Percentiles rank a stretch among this genome's conserved stretches.
Evolutionary conservation across 192 early-diverging fungal species (phyloP).

Genomic region (Coemansia erecta): DNA sequence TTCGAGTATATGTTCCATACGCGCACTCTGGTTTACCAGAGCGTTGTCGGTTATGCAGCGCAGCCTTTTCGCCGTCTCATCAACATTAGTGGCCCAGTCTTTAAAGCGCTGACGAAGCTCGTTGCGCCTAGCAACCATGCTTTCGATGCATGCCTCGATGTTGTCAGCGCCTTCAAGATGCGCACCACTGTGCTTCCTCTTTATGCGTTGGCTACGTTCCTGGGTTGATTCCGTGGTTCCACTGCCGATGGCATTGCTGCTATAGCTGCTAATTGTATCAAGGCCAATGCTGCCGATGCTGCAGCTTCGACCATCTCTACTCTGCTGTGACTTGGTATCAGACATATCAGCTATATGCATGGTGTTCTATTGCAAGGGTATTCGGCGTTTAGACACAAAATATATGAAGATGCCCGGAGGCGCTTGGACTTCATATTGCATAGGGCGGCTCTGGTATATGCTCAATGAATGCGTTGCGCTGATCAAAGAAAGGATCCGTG

Average conservation of each 20-base stretch:
- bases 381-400: no score
- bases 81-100: conserved; percentile 33
- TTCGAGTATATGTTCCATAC: conserved; percentile 31
- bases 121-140: conserved; percentile 34
- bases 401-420: no score
- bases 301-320: not conserved
- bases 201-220: not conserved
- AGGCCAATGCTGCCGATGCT: conserved; percentile 7
- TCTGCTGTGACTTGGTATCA: not conserved
- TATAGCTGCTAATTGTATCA: conserved; percentile 8
- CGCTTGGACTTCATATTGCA: no score
- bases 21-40: conserved; percentile 44
- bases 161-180: conserved; percentile 1
- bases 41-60: conserved; percentile 39
- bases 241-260: not conserved
- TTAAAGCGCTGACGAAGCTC: conserved; percentile 47
- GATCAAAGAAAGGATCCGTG: no score
- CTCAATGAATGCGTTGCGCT: no score
- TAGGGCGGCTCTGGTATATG: no score
- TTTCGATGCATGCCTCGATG: conserved; percentile 25
- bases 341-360: not conserved
- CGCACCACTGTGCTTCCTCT: not conserved
- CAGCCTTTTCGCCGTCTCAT: conserved; percentile 17
- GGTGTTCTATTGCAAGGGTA: not conserved
- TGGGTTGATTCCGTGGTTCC: not conserved